Conservation (phyloP, 2,329 filamentous ascomycete genomes). For the Pleurostoma richardsiae region DNA sequence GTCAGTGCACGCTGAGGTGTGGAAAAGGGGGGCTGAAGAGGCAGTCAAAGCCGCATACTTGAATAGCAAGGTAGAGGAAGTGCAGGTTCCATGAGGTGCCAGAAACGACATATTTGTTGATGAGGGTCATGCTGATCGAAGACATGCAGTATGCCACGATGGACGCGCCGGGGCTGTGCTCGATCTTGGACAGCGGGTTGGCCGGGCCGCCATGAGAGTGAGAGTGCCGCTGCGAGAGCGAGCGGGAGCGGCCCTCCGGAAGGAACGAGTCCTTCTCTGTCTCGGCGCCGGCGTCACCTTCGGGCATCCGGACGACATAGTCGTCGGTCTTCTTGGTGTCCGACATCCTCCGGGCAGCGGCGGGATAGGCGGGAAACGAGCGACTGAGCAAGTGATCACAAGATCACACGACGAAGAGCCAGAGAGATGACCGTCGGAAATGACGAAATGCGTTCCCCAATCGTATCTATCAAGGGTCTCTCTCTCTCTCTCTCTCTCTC, state of each 20-base stretch:
- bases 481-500: too few species aligned
- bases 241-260: slow-evolving; percentile 28
- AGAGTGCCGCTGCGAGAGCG: slow-evolving; percentile 18
- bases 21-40: slow-evolving; percentile 2
- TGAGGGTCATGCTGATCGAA: slow-evolving; percentile 96
- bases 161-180: slow-evolving; percentile 72
- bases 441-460: too few species aligned
- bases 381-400: too few species aligned
- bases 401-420: too few species aligned
- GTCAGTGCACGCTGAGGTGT: too few species aligned
- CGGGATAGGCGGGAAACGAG: too few species aligned
- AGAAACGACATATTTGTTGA: slow-evolving; percentile 97
- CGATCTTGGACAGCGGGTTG: slow-evolving; percentile 42
- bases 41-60: slow-evolving; percentile 54
- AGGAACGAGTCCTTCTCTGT: slow-evolving; percentile 24
- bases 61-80: slow-evolving; percentile 86
- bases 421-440: too few species aligned
- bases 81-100: slow-evolving; percentile 90
- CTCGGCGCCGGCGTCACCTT: slow-evolving; percentile 46
- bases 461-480: too few species aligned
- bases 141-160: slow-evolving; percentile 87
- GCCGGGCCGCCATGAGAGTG: slow-evolving; percentile 21
- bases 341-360: slow-evolving; percentile 51
- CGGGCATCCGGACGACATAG: slow-evolving; percentile 65
- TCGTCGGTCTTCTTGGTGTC: slow-evolving; percentile 82